Base-by-base conservation (phyloP, 768 basidiomycete genomes). In the Serpula lacrymans region DNA sequence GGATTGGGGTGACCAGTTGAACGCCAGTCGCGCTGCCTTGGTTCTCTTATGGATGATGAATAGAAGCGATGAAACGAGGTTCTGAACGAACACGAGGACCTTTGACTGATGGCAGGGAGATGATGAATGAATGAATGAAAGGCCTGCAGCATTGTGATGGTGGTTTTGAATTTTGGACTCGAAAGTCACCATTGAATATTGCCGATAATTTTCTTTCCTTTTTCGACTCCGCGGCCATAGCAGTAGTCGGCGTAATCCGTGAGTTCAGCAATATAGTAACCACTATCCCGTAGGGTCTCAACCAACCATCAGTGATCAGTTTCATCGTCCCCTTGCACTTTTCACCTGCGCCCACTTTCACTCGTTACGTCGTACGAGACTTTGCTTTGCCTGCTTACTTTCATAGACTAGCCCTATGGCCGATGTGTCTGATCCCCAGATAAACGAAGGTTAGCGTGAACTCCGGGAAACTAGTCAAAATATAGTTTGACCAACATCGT, bases 351-450 rank as follows among this genome's bases (percentile, higher is more conserved):
- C n/a, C n/a, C n/a, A n/a, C n/a, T n/a, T n/a, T n/a, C n/a, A n/a
- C n/a, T n/a, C n/a, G n/a, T n/a, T n/a, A n/a, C n/a, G n/a, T n/a
- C n/a, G n/a, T n/a, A n/a, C n/a, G n/a, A n/a, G n/a, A n/a, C n/a
- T 8, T 29, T 3, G 3, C 20, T 26, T 17, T 13, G 30, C 35
- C 8, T 32, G 29, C 30, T 18, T 30, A 14, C 12, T 17, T 23
- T 25, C 32, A 28, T 32, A 38, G 21, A 21, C 33, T 9, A 32
- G 34, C 40, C 31, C 45, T 28, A 88, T 88, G 89, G 90, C 89
- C 48, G 87, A 92, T 74, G 65, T 88, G 46, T 77, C 79, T 44
- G 82, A 88, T 65, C 69, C 79, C 33, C 71, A 71, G 48, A 92
- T 94, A 55, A 65, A 67, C 43, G 72, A 85, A 71, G 89, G 89